Evolutionary conservation across 2,329 filamentous ascomycete species (phyloP).

Genomic region (Colletotrichum sp.): DNA sequence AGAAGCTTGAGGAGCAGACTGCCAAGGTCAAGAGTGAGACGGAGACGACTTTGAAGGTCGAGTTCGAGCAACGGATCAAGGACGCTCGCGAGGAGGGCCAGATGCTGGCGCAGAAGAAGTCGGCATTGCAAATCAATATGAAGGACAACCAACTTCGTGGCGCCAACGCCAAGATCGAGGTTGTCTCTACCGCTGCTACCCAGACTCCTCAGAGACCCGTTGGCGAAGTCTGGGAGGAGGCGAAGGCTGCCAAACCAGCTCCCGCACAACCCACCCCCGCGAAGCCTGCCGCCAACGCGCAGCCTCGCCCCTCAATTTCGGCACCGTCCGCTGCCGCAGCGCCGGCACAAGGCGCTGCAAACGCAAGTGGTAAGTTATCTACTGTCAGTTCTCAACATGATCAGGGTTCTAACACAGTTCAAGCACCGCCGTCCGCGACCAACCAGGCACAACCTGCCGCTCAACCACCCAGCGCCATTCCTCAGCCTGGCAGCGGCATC

Average conservation of each 20-base stretch:
- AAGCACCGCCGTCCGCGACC: not conserved
- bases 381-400: slow-evolving; percentile 1
- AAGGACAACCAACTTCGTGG: slow-evolving; percentile 70
- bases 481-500: not conserved
- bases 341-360: slow-evolving; percentile 20
- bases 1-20: slow-evolving; percentile 71
- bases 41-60: slow-evolving; percentile 49
- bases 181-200: slow-evolving; percentile 81
- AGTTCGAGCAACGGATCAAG: slow-evolving; percentile 58
- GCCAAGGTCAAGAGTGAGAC: slow-evolving; percentile 62
- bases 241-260: slow-evolving; percentile 56
- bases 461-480: not conserved
- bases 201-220: slow-evolving; percentile 87
- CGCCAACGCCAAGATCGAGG: slow-evolving; percentile 73
- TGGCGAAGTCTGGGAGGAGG: slow-evolving; percentile 84
- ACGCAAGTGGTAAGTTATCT: slow-evolving; percentile 14
- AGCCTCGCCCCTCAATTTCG: slow-evolving; percentile 10
- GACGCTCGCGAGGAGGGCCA: slow-evolving; percentile 68
- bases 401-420: not conserved
- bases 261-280: slow-evolving; percentile 24
- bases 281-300: slow-evolving; percentile 9
- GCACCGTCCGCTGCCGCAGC: slow-evolving; percentile 9
- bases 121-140: slow-evolving; percentile 78
- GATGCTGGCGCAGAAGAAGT: slow-evolving; percentile 77
- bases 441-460: not conserved